These are phyloP conservation scores for Ophiosphaerella herpotricha DNA, from an alignment of 2,329 filamentous ascomycete genomes.

Conservation along the genomic window DNA sequence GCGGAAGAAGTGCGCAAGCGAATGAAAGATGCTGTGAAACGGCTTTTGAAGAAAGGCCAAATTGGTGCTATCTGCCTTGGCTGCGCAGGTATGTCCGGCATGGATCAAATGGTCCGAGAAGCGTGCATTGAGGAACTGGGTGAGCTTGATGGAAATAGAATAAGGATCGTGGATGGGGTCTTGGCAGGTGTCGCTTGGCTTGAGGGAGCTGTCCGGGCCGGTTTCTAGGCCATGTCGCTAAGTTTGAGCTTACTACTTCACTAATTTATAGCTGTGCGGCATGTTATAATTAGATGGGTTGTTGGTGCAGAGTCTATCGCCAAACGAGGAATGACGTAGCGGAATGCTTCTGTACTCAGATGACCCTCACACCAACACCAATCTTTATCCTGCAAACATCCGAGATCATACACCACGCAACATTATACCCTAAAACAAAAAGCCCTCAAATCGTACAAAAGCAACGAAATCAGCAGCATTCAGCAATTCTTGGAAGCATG, in stretches of 20 bases:
- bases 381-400: no score
- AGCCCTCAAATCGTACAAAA: no score
- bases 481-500: neutral
- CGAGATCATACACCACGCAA: no score
- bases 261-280: no score
- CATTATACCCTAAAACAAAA: no score
- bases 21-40: slow-evolving; percentile 71
- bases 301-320: no score
- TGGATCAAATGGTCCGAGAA: slow-evolving; percentile 75
- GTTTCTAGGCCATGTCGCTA: slow-evolving; percentile 23
- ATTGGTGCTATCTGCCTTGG: slow-evolving; percentile 78
- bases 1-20: slow-evolving; percentile 66
- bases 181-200: slow-evolving; percentile 69
- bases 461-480: no score
- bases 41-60: slow-evolving; percentile 61
- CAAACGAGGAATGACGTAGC: no score
- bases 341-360: no score
- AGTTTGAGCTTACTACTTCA: no score
- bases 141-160: slow-evolving; percentile 58
- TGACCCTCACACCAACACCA: no score
- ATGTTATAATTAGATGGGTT: no score
- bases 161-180: slow-evolving; percentile 81
- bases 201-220: slow-evolving; percentile 54
- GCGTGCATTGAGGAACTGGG: slow-evolving; percentile 70
- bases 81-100: slow-evolving; percentile 87